Conservation (phyloP, 1,139 yeast genomes). For the Candida dubliniensis region DNA sequence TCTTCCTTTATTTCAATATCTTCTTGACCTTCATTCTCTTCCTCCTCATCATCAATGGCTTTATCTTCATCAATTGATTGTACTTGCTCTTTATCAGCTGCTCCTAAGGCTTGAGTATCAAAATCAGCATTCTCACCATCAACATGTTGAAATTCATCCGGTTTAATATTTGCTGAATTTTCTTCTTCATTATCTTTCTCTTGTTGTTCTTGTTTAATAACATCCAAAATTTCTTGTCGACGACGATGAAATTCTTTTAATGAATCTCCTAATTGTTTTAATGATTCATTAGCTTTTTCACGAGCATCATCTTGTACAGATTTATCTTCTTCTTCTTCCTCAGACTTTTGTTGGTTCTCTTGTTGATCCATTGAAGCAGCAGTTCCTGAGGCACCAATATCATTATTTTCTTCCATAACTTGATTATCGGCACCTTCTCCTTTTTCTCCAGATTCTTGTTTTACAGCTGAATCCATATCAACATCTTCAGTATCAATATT, state of each 20-base stretch:
- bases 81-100: conserved; percentile 78
- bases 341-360: conserved; percentile 28
- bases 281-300: conserved; percentile 73
- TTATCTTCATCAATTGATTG: conserved; percentile 78
- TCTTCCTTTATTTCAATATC: conserved; percentile 16
- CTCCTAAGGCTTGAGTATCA: conserved; percentile 91
- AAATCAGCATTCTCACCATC: conserved; percentile 75
- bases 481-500: conserved; percentile 54
- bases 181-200: conserved; percentile 37
- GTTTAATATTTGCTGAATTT: conserved; percentile 54
- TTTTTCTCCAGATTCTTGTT: conserved; percentile 68
- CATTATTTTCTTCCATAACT: conserved; percentile 65
- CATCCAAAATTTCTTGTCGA: conserved; percentile 78
- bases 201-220: conserved; percentile 49
- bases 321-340: conserved; percentile 20
- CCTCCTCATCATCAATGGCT: conserved; percentile 75
- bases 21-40: conserved; percentile 23
- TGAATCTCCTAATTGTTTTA: conserved; percentile 88
- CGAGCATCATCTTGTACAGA: conserved; percentile 57
- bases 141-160: conserved; percentile 90
- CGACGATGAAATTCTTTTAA: conserved; percentile 90
- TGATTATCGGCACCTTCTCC: conserved; percentile 79
- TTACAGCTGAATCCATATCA: conserved; percentile 66
- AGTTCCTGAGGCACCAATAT: conserved; percentile 69
- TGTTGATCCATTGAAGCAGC: conserved; percentile 48